These are phyloP conservation scores for Pseudonitzschia multiseries DNA, from an alignment of 108 stramenopile species.

Conservation along the genomic window DNA sequence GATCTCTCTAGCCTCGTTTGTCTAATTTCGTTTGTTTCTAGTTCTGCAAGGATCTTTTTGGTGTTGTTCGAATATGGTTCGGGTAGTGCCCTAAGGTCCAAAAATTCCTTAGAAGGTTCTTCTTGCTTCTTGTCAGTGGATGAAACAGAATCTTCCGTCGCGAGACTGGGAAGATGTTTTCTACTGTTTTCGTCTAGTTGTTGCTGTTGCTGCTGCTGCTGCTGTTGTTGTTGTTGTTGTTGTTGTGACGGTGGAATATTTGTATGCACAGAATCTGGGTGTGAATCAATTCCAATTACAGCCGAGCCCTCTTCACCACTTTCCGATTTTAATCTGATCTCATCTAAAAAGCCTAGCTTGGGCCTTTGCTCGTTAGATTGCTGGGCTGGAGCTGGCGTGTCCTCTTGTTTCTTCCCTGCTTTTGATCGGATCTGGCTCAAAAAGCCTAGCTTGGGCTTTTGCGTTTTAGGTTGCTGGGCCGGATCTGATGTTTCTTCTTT, in stretches of 20 bases:
- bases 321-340: background rate
- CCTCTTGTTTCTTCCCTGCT: background rate
- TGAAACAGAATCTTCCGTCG: background rate
- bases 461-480: background rate
- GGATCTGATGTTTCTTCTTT: background rate
- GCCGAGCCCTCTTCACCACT: background rate
- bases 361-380: no score
- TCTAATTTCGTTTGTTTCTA: slow-evolving; percentile 17
- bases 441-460: background rate
- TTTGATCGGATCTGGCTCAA: background rate
- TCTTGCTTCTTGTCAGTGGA: background rate
- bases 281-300: background rate
- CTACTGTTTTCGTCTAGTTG: background rate
- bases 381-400: background rate
- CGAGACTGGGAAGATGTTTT: background rate
- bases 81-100: slow-evolving; percentile 21
- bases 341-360: no score
- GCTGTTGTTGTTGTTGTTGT: no score
- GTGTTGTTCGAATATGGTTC: slow-evolving; percentile 29
- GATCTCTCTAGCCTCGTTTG: slow-evolving; percentile 32
- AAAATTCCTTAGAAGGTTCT: slow-evolving; percentile 19
- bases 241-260: background rate
- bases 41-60: slow-evolving; percentile 29
- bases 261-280: background rate
- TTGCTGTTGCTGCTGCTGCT: no score